phyloP scores from a whole-genome alignment of 2,329 filamentous ascomycete species.

The Talaromyces sp. region DNA sequence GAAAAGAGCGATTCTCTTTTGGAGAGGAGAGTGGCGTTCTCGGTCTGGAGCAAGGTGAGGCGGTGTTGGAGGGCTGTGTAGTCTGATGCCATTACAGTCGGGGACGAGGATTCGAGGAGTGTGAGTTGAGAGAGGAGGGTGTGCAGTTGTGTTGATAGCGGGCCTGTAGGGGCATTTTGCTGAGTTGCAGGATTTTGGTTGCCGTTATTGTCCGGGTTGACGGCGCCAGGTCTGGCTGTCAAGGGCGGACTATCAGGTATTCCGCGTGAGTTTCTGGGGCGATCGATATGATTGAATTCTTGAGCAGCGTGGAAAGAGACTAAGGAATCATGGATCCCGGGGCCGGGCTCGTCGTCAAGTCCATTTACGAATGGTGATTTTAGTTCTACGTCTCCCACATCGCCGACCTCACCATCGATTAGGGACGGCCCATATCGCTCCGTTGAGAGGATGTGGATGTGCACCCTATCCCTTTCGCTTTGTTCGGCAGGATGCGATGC shows the following conservation, averaged over 20 bases:
- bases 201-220: neutral
- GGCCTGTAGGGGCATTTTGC: neutral
- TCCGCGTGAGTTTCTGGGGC: neutral
- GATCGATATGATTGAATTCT: neutral
- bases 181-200: neutral
- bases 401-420: neutral
- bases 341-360: neutral
- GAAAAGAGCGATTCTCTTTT: conserved; percentile 39
- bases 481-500: neutral
- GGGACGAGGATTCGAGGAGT: neutral
- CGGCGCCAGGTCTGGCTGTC: neutral
- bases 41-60: conserved; percentile 33
- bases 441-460: neutral
- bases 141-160: neutral
- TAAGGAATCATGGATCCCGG: neutral
- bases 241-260: neutral
- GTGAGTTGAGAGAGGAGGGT: neutral
- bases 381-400: neutral
- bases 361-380: neutral
- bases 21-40: conserved; percentile 34
- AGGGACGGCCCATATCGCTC: neutral
- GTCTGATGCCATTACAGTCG: conserved; percentile 26
- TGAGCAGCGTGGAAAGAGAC: neutral
- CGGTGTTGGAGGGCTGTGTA: conserved; percentile 30
- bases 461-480: neutral